Conservation (phyloP, 2,329 filamentous ascomycete species). For the Colletotrichum limetticola region DNA sequence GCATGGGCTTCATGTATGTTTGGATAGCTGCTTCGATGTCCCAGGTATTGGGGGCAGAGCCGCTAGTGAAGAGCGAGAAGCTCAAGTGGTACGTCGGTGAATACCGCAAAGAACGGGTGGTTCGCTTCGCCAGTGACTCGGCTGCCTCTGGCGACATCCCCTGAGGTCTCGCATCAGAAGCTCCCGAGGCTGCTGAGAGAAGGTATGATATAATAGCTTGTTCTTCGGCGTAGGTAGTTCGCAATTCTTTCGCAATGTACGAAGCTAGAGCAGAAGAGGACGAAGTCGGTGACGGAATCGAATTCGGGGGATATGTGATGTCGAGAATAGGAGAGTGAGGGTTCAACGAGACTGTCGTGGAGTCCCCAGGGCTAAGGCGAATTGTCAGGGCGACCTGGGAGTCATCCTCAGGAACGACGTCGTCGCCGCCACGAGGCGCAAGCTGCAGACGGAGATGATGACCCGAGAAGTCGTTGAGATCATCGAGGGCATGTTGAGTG, state of each 20-base stretch:
- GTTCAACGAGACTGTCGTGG: slow-evolving; percentile 72
- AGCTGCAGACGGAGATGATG: slow-evolving; percentile 83
- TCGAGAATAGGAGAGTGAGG: slow-evolving; percentile 78
- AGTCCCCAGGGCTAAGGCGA: slow-evolving; percentile 72
- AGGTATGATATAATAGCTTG: slow-evolving; percentile 85
- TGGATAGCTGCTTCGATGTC: slow-evolving; percentile 86
- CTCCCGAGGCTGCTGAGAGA: slow-evolving; percentile 68
- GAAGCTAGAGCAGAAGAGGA: slow-evolving; percentile 79
- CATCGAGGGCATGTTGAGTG: slow-evolving; percentile 89
- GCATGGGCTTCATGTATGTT: slow-evolving; percentile 83
- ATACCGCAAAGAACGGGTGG: slow-evolving; percentile 88
- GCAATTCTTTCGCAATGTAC: slow-evolving; percentile 82
- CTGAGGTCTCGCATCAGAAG: slow-evolving; percentile 57
- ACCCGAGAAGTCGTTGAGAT: slow-evolving; percentile 85
- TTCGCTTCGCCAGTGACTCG: slow-evolving; percentile 73
- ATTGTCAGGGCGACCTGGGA: slow-evolving; percentile 74
- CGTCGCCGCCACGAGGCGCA: slow-evolving; percentile 49
- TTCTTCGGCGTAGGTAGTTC: slow-evolving; percentile 85
- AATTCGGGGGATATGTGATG: slow-evolving; percentile 78
- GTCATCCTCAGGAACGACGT: slow-evolving; percentile 50
- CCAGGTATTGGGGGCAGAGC: slow-evolving; percentile 84
- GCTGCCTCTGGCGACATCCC: slow-evolving; percentile 61
- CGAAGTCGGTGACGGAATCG: slow-evolving; percentile 73
- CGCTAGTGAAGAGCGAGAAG: slow-evolving; percentile 92
- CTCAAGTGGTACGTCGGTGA: slow-evolving; percentile 94